These are phyloP conservation scores for Candida krabiensis DNA, from an alignment of 805 yeast genomes.

Conservation along the genomic window DNA sequence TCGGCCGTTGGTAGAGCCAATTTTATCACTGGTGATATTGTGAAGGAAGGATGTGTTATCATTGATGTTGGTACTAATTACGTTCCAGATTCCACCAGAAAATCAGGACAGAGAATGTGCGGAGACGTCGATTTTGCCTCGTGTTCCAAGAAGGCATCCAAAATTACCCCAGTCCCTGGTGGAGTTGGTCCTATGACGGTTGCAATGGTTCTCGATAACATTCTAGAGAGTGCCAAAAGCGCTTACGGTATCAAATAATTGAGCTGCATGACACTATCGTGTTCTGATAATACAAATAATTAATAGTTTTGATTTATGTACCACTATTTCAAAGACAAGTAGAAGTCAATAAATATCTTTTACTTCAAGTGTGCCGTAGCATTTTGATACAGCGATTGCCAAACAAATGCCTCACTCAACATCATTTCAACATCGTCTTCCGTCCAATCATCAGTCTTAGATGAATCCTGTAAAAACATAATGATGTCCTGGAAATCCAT, in stretches of 20 bases:
- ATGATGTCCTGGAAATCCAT: slow-evolving; percentile 96
- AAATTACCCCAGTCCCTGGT: slow-evolving; percentile 96
- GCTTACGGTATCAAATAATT: slow-evolving; percentile 14
- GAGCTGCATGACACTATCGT: too few species aligned
- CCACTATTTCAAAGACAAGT: too few species aligned
- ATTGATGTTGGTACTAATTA: slow-evolving; percentile 96
- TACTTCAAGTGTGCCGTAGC: slow-evolving; percentile 80
- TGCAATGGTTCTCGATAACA: slow-evolving; percentile 88
- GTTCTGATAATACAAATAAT: too few species aligned
- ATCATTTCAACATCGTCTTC: slow-evolving; percentile 89
- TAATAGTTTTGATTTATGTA: too few species aligned
- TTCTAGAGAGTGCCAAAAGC: slow-evolving; percentile 66
- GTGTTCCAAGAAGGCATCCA: slow-evolving; percentile 61
- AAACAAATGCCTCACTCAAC: slow-evolving; percentile 92
- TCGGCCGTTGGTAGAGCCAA: slow-evolving; percentile 90
- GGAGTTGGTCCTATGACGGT: slow-evolving; percentile 99
- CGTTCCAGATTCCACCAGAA: slow-evolving; percentile 69
- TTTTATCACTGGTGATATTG: slow-evolving; percentile 83
- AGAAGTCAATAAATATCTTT: neutral
- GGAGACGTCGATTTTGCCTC: slow-evolving; percentile 90
- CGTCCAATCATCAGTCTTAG: slow-evolving; percentile 80
- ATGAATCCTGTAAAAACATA: slow-evolving; percentile 81
- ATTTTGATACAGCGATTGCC: slow-evolving; percentile 91
- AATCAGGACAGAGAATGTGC: slow-evolving; percentile 80
- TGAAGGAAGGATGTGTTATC: slow-evolving; percentile 81